Evolutionary conservation across 2,329 filamentous ascomycete species (phyloP), one percentile per base, ranked within the genome.

Genomic region (Fusarium sp.): DNA sequence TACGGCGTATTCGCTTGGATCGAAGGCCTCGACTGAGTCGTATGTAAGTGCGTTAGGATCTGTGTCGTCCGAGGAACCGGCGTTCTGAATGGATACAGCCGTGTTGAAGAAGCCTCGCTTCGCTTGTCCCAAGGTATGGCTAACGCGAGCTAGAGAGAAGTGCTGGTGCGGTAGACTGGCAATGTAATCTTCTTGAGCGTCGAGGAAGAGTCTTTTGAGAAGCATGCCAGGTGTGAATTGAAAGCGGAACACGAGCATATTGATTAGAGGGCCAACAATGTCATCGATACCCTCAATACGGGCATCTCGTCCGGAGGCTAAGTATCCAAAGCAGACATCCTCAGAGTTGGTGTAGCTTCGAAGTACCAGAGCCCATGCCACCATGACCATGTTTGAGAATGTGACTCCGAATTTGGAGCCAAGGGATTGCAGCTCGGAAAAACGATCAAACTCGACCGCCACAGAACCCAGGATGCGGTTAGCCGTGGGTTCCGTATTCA

Each of bases 191-290:
- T 65, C 31, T 31, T 59, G 65, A 10, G 65, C 54, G 10, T 51
- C 81, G 80, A 44, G n/a, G 0, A 85, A 87, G 71, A 14, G 78
- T 55, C 45, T 79, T 56, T 70, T 75, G 50, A 59, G 77, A 61
- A 54, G 66, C n/a, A 63, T 63, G 7, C 38, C 55, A 0, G 56
- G 11, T 1, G 57, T 46, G 14, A 85, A 70, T 57, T 77, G 74
- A 13, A 87, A 78, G 15, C 84, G 81, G 63, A 84, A 86, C 49
- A 85, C 83, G 3, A 88, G 80, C 83, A 88, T 88, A 65, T 86
- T 87, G 69, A 74, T 67, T 2, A 74, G 50, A 22, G 71, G 69
- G 2, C 69, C 72, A 43, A 74, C 42, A 10, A 73, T 69, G 0
- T 64, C 58, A 6, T 63, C 51, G 9, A 74, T 54, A 1, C 64